Percentiles rank a stretch among this genome's conserved stretches.
Evolutionary conservation across 2,329 filamentous ascomycete genomes (phyloP).

Genomic region (Amauroascus verrucosus): DNA sequence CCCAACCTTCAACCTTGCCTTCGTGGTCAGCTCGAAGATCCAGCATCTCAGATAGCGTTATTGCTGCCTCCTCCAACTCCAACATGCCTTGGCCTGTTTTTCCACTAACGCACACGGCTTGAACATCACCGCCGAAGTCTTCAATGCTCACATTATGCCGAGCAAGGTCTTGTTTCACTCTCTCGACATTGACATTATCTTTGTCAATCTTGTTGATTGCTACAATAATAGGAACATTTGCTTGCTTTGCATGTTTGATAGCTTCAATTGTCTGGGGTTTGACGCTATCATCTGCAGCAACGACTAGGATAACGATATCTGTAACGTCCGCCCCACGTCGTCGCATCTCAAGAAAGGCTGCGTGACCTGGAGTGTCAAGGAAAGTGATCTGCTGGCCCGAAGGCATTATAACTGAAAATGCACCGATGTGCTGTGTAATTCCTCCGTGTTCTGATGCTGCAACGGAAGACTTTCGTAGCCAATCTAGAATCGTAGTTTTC

Average conservation of each 20-base stretch:
- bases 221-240: conserved; percentile 89
- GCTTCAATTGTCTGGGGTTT: conserved; percentile 96
- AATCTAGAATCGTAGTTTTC: conserved; percentile 93
- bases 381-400: conserved; percentile 89
- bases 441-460: conserved; percentile 87
- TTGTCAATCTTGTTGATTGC: conserved; percentile 98
- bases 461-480: conserved; percentile 81
- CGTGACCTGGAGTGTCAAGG: conserved; percentile 90
- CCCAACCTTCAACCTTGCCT: conserved; percentile 79
- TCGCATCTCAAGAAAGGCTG: conserved; percentile 91
- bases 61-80: conserved; percentile 80
- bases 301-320: conserved; percentile 90
- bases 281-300: conserved; percentile 93
- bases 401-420: conserved; percentile 82
- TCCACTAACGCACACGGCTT: conserved; percentile 81
- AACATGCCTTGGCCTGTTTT: conserved; percentile 89
- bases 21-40: conserved; percentile 74
- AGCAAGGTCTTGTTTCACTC: conserved; percentile 79
- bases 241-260: conserved; percentile 78
- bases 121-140: conserved; percentile 88
- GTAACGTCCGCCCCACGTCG: conserved; percentile 92
- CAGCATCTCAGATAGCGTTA: conserved; percentile 77
- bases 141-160: conserved; percentile 81
- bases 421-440: conserved; percentile 97
- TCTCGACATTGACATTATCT: conserved; percentile 65